Evolutionary conservation across 306 rosid genomes (phyloP).

Genomic region (Begonia loranthoides): DNA sequence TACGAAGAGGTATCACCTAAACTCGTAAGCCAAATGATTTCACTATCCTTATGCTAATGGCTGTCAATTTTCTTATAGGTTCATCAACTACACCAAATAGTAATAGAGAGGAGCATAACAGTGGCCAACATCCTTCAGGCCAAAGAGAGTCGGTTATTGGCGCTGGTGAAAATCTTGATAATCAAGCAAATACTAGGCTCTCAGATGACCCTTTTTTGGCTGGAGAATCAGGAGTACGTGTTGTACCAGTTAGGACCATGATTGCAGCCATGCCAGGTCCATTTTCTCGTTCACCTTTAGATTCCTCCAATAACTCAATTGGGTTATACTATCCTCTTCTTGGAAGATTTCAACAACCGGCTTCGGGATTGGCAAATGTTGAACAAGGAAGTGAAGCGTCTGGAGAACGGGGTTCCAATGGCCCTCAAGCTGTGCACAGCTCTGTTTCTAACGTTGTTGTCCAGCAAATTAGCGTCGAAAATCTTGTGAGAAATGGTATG

Average conservation of each 20-base stretch:
- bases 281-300: slow-evolving; percentile 46
- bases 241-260: slow-evolving; percentile 82
- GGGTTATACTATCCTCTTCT: slow-evolving; percentile 79
- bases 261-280: slow-evolving; percentile 66
- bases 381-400: slow-evolving; percentile 49
- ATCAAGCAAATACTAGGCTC: slow-evolving; percentile 39
- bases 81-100: slow-evolving; percentile 38
- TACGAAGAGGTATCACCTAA: slow-evolving; percentile 57
- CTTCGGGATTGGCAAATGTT: slow-evolving; percentile 41
- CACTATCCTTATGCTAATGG: too few species aligned
- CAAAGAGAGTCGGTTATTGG: slow-evolving; percentile 39
- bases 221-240: slow-evolving; percentile 64
- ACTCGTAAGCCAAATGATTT: neutral
- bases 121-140: slow-evolving; percentile 34
- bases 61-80: slow-evolving; percentile 27
- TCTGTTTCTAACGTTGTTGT: slow-evolving; percentile 24
- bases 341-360: slow-evolving; percentile 62
- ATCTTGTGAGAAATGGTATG: slow-evolving; percentile 61
- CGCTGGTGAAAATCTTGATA: slow-evolving; percentile 33
- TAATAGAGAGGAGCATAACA: slow-evolving; percentile 44
- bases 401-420: slow-evolving; percentile 30
- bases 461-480: slow-evolving; percentile 37
- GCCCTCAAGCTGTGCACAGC: slow-evolving; percentile 21
- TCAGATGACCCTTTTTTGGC: slow-evolving; percentile 32
- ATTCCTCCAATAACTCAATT: slow-evolving; percentile 57